These are phyloP conservation scores for Oryza officinalis DNA, from an alignment of 176 grass and related monocot species.

Conservation along the genomic window DNA sequence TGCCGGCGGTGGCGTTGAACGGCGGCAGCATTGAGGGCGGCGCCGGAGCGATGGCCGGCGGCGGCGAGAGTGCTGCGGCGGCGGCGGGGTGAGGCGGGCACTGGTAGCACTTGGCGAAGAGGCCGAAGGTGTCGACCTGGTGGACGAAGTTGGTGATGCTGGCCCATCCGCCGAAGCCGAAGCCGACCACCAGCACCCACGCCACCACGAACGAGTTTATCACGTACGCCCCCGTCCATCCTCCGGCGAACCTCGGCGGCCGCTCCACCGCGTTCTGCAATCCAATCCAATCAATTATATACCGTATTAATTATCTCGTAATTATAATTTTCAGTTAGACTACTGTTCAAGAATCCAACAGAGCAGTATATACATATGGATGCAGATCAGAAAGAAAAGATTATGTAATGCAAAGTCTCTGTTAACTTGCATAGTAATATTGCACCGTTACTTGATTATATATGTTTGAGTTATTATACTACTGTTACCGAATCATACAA, in stretches of 20 bases:
- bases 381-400: not conserved
- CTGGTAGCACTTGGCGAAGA: constrained; percentile 96
- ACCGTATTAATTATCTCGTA: no score
- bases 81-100: constrained; percentile 53
- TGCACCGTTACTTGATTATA: no score
- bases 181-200: constrained; percentile 95
- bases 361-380: not conserved
- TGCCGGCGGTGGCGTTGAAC: constrained; percentile 12
- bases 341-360: no score
- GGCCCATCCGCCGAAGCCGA: constrained; percentile 94
- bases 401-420: no score
- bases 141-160: constrained; percentile 94
- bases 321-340: no score
- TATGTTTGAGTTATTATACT: no score
- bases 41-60: not conserved
- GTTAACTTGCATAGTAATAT: not conserved
- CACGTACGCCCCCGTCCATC: constrained; percentile 79
- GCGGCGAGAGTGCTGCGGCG: not conserved
- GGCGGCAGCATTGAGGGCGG: constrained; percentile 7
- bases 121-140: constrained; percentile 78
- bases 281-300: not conserved
- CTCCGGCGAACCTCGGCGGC: constrained; percentile 64
- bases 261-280: constrained; percentile 85
- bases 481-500: no score
- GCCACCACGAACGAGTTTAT: constrained; percentile 94